Percentiles rank a stretch among this genome's conserved stretches.
phyloP scores from a whole-genome alignment of 2,329 filamentous ascomycete genomes.

The Purpureocillium takamizusanense region DNA sequence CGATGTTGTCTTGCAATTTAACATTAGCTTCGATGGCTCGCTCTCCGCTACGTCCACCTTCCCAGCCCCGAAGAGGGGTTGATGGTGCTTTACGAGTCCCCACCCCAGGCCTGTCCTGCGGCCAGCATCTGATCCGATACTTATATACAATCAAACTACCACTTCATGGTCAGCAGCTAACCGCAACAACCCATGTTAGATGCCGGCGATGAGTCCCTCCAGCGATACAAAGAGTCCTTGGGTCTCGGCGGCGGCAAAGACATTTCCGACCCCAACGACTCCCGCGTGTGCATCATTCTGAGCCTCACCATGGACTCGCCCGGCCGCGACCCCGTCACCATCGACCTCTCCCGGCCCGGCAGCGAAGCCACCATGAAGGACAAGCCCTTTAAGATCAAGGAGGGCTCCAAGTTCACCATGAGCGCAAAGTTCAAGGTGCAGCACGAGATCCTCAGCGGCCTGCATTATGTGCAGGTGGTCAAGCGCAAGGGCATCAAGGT shows the following conservation, averaged over 20 bases:
- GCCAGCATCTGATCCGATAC: background rate
- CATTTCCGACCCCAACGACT: slow-evolving; percentile 69
- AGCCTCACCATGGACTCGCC: slow-evolving; percentile 80
- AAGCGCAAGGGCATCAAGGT: slow-evolving; percentile 81
- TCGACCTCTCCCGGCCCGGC: slow-evolving; percentile 71
- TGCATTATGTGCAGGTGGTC: slow-evolving; percentile 93
- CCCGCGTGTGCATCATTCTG: slow-evolving; percentile 86
- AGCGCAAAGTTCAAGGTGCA: slow-evolving; percentile 91
- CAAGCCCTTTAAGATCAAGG: slow-evolving; percentile 96
- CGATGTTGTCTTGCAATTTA: background rate
- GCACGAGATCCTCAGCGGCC: slow-evolving; percentile 87
- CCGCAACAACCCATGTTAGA: slow-evolving; percentile 27
- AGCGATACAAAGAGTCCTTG: slow-evolving; percentile 95
- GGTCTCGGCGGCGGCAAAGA: slow-evolving; percentile 69
- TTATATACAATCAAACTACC: background rate
- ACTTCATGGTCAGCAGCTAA: background rate
- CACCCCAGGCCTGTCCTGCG: too few species aligned
- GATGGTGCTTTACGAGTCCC: too few species aligned
- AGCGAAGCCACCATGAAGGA: slow-evolving; percentile 73
- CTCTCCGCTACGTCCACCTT: too few species aligned
- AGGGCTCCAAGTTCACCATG: slow-evolving; percentile 90
- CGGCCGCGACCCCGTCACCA: slow-evolving; percentile 75
- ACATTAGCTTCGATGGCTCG: too few species aligned
- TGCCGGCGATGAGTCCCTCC: slow-evolving; percentile 80
- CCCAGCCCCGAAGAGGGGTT: too few species aligned